Evolutionary conservation across 257 asterid genomes (phyloP), one percentile per base, ranked within the genome.

Genomic region (Rubia yunnanensis): DNA sequence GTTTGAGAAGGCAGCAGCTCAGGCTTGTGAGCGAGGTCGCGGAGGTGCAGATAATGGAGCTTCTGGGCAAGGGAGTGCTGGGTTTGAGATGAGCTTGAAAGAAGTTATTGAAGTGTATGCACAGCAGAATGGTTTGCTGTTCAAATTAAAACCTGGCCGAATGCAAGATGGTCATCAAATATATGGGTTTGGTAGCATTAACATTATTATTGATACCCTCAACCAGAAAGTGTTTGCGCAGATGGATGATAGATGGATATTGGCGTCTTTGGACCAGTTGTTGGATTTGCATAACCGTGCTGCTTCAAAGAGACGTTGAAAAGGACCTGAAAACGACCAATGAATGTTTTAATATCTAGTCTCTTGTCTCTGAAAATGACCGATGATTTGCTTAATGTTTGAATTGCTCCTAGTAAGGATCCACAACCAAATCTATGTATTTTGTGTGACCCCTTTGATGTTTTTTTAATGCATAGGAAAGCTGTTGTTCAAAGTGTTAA

Each of bases 151-250:
- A 76, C 94, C 95, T 34, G 95, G 96, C 39, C 82, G 97, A 71
- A 81, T 78, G 70, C 96, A 87, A 46, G 94, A 89, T 71, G 99
- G 97, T 34, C 83, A 72, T 69, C 99, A 89, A 72, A 87, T 92
- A 58, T 89, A 89, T 66, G 90, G 90, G 13, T 92, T 80, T 80
- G 99, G 99, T 72, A 83, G 76, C 70, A 70, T 87, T 36, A 87
- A 89, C 78, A 80, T 92, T 70, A 77, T 80, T 3, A 63, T 92
- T 55, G 98, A 92, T 77, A 64, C 87, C 49, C 83, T 81, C 64
- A 89, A 92, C 71, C 76, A 72, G 72, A 81, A 84, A 78, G 84
- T 89, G 67, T 81, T 72, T 79, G 86, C 98, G 3, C 97, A 80
- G 72, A 73, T 53, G 13, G 96, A 89, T 54, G 95, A 85, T 23